These are phyloP conservation scores for Fusarium paranaense DNA, from an alignment of 2,329 filamentous ascomycete species.

Conservation along the genomic window DNA sequence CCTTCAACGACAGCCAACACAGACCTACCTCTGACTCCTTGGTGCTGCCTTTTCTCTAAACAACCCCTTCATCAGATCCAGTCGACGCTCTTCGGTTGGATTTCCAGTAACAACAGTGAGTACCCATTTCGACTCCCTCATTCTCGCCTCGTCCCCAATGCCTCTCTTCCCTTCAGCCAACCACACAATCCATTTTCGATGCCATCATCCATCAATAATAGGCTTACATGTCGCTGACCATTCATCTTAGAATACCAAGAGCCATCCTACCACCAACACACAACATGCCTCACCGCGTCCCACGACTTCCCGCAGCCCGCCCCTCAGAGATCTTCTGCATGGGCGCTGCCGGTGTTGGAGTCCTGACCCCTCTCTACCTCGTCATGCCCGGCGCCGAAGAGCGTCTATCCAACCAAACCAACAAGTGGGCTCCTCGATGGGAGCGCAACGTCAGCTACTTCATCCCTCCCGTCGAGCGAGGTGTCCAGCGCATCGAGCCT, in stretches of 20 bases:
- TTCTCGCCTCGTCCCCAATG: background rate
- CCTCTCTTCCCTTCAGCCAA: background rate
- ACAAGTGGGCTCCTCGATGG: constrained; percentile 70
- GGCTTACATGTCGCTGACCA: constrained; percentile 1
- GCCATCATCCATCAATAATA: too few relatives aligned
- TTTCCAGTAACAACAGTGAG: constrained; percentile 22
- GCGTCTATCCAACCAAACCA: constrained; percentile 64
- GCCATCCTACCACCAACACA: constrained; percentile 4
- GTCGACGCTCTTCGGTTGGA: constrained; percentile 8
- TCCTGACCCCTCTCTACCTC: constrained; percentile 68
- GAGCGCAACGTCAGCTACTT: constrained; percentile 68
- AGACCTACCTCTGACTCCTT: background rate
- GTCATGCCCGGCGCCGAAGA: constrained; percentile 68
- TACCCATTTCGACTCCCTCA: background rate
- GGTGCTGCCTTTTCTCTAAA: background rate
- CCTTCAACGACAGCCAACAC: background rate
- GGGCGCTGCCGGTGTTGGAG: constrained; percentile 64
- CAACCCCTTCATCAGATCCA: background rate
- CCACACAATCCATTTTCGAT: background rate
- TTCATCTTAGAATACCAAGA: background rate
- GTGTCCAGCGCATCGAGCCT: constrained; percentile 62
- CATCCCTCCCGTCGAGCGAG: constrained; percentile 58
- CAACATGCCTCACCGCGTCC: constrained; percentile 61
- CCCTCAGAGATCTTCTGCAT: constrained; percentile 64
- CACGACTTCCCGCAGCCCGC: constrained; percentile 62